Conservation (phyloP, 1,139 yeast species). For the Pneumocystis carinii region DNA sequence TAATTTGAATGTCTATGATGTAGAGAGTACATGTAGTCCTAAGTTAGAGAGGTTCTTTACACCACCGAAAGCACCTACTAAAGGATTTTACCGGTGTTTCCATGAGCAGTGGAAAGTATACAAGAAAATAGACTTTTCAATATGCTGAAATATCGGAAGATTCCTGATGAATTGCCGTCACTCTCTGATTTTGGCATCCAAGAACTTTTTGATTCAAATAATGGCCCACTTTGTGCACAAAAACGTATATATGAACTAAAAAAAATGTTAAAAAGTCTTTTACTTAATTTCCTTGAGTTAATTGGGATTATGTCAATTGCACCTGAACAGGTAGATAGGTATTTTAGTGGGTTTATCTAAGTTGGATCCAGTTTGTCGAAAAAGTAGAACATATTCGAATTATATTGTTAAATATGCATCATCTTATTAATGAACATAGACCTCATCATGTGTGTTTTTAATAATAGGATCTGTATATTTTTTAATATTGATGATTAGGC, state of each 20-base stretch:
- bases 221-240: constrained; percentile 54
- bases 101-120: constrained; percentile 63
- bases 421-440: constrained; percentile 64
- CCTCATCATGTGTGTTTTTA: constrained; percentile 54
- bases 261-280: constrained; percentile 49
- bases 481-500: background rate
- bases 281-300: constrained; percentile 58
- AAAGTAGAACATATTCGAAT: constrained; percentile 60
- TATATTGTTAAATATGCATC: constrained; percentile 71
- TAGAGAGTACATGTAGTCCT: constrained; percentile 6
- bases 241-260: constrained; percentile 37
- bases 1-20: constrained; percentile 3
- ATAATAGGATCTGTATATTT: background rate
- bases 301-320: constrained; percentile 56
- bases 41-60: constrained; percentile 33
- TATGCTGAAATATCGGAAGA: background rate
- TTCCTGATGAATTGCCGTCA: constrained; percentile 14
- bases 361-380: constrained; percentile 30
- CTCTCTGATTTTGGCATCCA: constrained; percentile 16
- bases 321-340: constrained; percentile 34
- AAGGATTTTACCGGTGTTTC: constrained; percentile 50
- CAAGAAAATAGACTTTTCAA: background rate
- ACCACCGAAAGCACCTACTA: constrained; percentile 53
- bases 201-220: constrained; percentile 34
- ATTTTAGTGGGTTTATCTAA: background rate